Base-by-base conservation (phyloP, 306 rosid species). In the Gillenia trifoliata region DNA sequence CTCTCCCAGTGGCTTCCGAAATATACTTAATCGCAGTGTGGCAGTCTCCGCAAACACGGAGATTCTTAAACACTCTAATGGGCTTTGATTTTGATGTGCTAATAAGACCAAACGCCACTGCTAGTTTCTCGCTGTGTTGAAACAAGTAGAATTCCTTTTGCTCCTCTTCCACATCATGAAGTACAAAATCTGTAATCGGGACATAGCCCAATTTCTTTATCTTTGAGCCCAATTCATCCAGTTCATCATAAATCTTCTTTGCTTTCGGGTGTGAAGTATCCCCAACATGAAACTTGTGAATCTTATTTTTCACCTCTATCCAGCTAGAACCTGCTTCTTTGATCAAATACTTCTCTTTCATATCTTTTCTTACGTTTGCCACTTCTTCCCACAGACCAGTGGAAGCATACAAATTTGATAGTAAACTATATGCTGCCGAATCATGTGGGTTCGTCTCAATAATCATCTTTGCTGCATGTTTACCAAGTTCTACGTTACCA, bases 51-150 rank as follows among this genome's bases (percentile, higher is more conserved):
- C 78, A 78, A n/a, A 78, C 65, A 22, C 70, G 73, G 31, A 78
- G 82, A 72, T 78, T 78, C 73, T 78, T 72, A 41, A 78, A 71
- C 6, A 78, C 61, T 30, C 69, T 54, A 3, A 78, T 19, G 31
- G 76, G 66, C 64, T 72, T 78, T 11, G 74, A 65, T 30, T 45
- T 72, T 0, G 63, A 54, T 41, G 82, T 78, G 64, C 71, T 71
- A 13, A 78, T 56, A n/a, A 78, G 68, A 61, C 78, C 78, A 55
- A 71, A 78, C 3, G 69, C 73, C 77, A 72, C 82, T 17, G 82
- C 78, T 43, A 78, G 2, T 47, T 78, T 78, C 77, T 72, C 78
- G 33, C 77, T 78, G 82, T 78, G 82, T 50, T 78, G 82, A 64
- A 72, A 25, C 82, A 71, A 66, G 47, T 72, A 72, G 36, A 29